Evolutionary conservation across 192 early-diverging fungal species (phyloP).

Genomic region (Dispira simplex): DNA sequence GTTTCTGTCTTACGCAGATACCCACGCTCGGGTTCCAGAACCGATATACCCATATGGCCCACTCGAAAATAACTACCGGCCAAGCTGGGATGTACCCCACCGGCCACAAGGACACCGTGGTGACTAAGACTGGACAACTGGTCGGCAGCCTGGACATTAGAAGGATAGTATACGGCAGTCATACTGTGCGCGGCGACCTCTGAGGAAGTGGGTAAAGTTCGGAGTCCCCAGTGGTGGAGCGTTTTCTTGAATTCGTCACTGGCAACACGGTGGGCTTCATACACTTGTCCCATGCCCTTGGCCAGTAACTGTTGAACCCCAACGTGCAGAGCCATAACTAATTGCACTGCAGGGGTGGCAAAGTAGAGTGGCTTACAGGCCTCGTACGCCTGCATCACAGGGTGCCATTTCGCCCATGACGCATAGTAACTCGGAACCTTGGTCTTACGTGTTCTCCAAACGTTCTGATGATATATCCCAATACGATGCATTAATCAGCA

Average conservation of each 20-base stretch:
- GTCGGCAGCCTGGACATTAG: constrained; percentile 55
- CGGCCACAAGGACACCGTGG: constrained; percentile 77
- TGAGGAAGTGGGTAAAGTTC: constrained; percentile 63
- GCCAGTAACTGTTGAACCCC: constrained; percentile 64
- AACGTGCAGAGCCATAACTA: constrained; percentile 73
- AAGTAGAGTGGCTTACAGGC: constrained; percentile 84
- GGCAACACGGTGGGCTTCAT: constrained; percentile 60
- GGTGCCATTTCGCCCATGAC: constrained; percentile 89
- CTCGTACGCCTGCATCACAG: constrained; percentile 95
- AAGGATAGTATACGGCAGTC: constrained; percentile 81
- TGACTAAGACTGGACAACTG: constrained; percentile 63
- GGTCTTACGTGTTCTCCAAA: constrained; percentile 54
- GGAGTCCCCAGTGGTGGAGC: constrained; percentile 33
- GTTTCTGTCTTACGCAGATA: constrained; percentile 50
- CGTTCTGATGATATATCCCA: constrained; percentile 12
- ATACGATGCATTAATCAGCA: too few species aligned
- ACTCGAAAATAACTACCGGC: constrained; percentile 89
- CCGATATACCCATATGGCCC: constrained; percentile 76
- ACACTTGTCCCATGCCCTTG: constrained; percentile 56
- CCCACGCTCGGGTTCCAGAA: constrained; percentile 43
- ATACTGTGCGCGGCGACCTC: constrained; percentile 56
- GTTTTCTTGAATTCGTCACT: constrained; percentile 52
- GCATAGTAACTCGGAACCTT: constrained; percentile 80
- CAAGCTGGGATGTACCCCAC: constrained; percentile 71
- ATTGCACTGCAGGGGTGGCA: constrained; percentile 92